These are phyloP conservation scores for Gryganskiella cystojenkinii DNA, from an alignment of 192 early-diverging fungal species.

Conservation along the genomic window DNA sequence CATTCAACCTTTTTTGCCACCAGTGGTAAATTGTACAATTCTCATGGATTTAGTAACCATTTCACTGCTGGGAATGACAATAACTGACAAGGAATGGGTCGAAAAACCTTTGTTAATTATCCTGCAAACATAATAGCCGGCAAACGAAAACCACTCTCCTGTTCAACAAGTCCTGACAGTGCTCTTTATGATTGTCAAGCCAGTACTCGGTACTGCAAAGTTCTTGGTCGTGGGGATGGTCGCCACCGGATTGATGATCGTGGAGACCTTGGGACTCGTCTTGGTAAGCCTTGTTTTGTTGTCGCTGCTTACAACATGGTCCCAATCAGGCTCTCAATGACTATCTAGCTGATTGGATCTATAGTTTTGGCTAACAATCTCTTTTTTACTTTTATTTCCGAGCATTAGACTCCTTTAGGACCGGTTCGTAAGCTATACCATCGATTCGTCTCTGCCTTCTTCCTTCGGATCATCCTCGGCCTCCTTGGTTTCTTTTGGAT, in stretches of 20 bases:
- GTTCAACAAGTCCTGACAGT: conserved; percentile 33
- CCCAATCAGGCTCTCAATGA: neutral
- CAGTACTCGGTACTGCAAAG: conserved; percentile 57
- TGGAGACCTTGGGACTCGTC: conserved; percentile 55
- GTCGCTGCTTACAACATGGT: neutral
- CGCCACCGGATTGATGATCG: conserved; percentile 49
- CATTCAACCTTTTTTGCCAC: conserved; percentile 90
- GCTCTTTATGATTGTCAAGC: conserved; percentile 57
- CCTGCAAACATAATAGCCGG: conserved; percentile 52
- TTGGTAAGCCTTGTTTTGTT: conserved; percentile 47
- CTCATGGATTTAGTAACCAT: too few relatives aligned
- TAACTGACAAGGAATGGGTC: too few relatives aligned
- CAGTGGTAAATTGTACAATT: conserved; percentile 63
- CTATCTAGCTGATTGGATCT: neutral
- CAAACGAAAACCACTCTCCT: conserved; percentile 55
- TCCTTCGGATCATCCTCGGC: conserved; percentile 69
- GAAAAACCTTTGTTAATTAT: too few relatives aligned
- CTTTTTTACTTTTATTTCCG: conserved; percentile 2
- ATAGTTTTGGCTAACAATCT: neutral
- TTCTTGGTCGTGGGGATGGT: conserved; percentile 48
- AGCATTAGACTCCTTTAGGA: conserved; percentile 38
- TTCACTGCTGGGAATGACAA: too few relatives aligned
- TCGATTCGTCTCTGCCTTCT: conserved; percentile 42
- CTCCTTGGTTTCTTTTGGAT: conserved; percentile 84
- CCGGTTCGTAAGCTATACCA: conserved; percentile 53